phyloP scores from a whole-genome alignment of 208 protist genomes.

The Acanthamoeba culbertsoni region DNA sequence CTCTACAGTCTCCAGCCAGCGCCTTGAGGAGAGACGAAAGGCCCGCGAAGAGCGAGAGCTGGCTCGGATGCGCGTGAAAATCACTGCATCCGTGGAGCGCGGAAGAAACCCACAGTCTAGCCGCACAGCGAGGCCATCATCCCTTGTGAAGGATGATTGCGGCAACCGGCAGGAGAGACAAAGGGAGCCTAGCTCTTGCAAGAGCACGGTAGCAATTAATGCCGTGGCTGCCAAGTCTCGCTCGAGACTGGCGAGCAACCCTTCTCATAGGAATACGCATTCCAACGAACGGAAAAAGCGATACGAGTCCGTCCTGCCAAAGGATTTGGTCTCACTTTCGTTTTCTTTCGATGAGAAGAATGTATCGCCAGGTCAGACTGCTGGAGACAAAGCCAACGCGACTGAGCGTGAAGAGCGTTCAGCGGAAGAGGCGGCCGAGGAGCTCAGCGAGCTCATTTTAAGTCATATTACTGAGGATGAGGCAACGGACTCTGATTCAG shows the following conservation, averaged over 20 bases:
- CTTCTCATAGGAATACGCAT: neutral
- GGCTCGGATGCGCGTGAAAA: neutral
- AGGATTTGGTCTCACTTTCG: neutral
- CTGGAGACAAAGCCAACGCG: neutral
- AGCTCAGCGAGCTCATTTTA: neutral
- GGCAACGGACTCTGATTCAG: neutral
- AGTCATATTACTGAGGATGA: neutral
- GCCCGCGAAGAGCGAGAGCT: neutral
- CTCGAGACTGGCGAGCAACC: neutral
- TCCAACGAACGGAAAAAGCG: neutral
- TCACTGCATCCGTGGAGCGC: conserved; percentile 1
- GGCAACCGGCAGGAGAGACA: neutral
- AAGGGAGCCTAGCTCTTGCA: too few relatives aligned
- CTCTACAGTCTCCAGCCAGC: neutral
- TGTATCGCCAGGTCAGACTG: neutral
- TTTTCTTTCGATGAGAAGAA: neutral
- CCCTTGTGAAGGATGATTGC: neutral
- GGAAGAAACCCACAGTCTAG: neutral
- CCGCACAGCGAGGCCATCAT: neutral
- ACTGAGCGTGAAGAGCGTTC: neutral
- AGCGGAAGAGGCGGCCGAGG: neutral
- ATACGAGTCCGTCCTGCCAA: neutral
- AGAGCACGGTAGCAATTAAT: too few relatives aligned
- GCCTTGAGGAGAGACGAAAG: neutral
- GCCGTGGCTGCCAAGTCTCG: neutral